Base-by-base conservation (phyloP, 2,329 filamentous ascomycete genomes). In the Nigrospora oryzae region DNA sequence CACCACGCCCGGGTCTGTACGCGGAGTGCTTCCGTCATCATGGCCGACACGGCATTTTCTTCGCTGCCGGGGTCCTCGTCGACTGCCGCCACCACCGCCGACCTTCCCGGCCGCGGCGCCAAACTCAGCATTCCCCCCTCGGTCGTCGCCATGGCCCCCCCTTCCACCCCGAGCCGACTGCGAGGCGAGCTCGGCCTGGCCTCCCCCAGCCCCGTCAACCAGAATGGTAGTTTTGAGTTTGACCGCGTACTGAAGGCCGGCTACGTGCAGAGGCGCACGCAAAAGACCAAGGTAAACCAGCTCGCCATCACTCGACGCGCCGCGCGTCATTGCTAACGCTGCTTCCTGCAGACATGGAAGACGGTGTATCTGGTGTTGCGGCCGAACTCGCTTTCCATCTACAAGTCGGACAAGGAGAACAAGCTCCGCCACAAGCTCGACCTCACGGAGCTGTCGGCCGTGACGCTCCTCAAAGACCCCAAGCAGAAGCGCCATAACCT, bases 191-290 rank as follows among this genome's bases (percentile, higher is more conserved):
- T 79, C 23, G 70, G 69, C 23, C 60, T 84, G 37, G 81, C 86
- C 52, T 74, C 82, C 14, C 82, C 89, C 58, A 93, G 88, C 30
- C 88, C 89, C 5, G 89, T 97, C 51, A 95, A 91, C 61, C 84
- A 95, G 64, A 90, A 95, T 64, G 93, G 93, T 50, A 93, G 89
- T 64, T 98, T 95, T 63, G 90, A 93, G 59, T 95, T 94, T 59
- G 93, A 98, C 64, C 84, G 89, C 42, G 87, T 97, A 45, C 77
- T 97, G 63, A 97, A 95, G 69, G 82, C 84, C 46, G 90, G 91
- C 47, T 85, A 84, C 53, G 82, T 95, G 35, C 78, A 86, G 59
- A 95, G 95, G 67, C 81, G 91, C 54, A 94, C 89, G 15, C 85
- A 90, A 56, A 95, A 91, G 71, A 97, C 91, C 48, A 95, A 94